These are phyloP conservation scores for Rhizomucor pusillus DNA, from an alignment of 371 early-diverging fungal genomes.

Conservation along the genomic window DNA sequence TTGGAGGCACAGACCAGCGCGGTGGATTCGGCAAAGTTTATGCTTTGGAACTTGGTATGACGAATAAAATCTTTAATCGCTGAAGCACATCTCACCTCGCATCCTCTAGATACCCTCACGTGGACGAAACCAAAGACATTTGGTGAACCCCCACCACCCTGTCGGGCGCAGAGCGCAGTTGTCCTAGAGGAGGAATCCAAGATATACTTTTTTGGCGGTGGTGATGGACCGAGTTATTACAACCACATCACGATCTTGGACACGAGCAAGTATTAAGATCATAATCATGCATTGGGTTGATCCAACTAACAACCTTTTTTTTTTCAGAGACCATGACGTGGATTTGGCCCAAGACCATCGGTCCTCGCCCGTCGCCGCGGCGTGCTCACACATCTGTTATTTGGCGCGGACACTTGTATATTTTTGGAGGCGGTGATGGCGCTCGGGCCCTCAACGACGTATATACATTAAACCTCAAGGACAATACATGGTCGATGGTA, in stretches of 20 bases:
- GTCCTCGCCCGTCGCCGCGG: slow-evolving; percentile 64
- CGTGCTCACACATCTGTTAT: slow-evolving; percentile 78
- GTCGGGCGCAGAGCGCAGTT: slow-evolving; percentile 80
- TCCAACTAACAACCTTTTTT: too few species aligned
- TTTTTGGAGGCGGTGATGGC: slow-evolving; percentile 92
- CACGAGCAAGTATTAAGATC: too few species aligned
- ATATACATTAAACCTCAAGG: slow-evolving; percentile 46
- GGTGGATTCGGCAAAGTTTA: slow-evolving; percentile 74
- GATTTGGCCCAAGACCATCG: slow-evolving; percentile 52
- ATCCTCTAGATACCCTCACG: slow-evolving; percentile 65
- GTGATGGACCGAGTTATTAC: slow-evolving; percentile 83
- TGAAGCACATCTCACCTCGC: not conserved
- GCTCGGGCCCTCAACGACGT: slow-evolving; percentile 66
- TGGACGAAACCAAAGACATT: slow-evolving; percentile 70
- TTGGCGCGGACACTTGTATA: slow-evolving; percentile 67
- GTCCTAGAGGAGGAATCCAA: slow-evolving; percentile 56
- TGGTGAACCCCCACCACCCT: slow-evolving; percentile 71
- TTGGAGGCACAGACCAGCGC: slow-evolving; percentile 80
- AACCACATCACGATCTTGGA: slow-evolving; percentile 53
- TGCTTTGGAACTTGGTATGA: slow-evolving; percentile 73
- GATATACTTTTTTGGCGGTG: slow-evolving; percentile 82
- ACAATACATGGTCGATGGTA: slow-evolving; percentile 52
- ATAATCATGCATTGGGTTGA: too few species aligned
- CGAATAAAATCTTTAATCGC: not conserved
- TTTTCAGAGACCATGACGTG: slow-evolving; percentile 52